Evolutionary conservation across 192 early-diverging fungal genomes (phyloP).

Genomic region (Coemansia sp.): DNA sequence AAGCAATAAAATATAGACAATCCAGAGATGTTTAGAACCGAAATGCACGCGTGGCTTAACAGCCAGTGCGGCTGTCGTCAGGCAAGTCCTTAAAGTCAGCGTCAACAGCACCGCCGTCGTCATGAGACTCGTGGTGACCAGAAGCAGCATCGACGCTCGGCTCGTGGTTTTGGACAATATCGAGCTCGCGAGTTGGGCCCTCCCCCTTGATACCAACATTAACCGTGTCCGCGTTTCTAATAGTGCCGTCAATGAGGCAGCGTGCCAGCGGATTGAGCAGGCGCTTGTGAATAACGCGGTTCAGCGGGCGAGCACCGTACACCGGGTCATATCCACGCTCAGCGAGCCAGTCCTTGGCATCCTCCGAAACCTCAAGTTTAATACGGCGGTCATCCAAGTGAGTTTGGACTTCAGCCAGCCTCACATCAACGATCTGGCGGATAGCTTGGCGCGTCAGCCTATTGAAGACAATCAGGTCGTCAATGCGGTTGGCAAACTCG

Average conservation of each 20-base stretch:
- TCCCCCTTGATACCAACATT: slow-evolving; percentile 48
- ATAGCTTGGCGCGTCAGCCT: slow-evolving; percentile 68
- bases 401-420: slow-evolving; percentile 65
- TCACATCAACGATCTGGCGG: slow-evolving; percentile 75
- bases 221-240: slow-evolving; percentile 60
- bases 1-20: not conserved
- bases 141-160: slow-evolving; percentile 12
- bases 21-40: not conserved
- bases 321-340: slow-evolving; percentile 68
- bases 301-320: slow-evolving; percentile 73
- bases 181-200: slow-evolving; percentile 22
- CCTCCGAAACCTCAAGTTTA: slow-evolving; percentile 58
- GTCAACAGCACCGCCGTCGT: slow-evolving; percentile 19
- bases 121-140: not conserved
- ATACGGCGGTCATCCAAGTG: slow-evolving; percentile 64
- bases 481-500: slow-evolving; percentile 81
- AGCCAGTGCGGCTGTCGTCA: not conserved
- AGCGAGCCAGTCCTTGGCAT: slow-evolving; percentile 65
- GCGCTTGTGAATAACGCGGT: slow-evolving; percentile 66
- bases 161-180: slow-evolving; percentile 33
- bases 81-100: slow-evolving; percentile 41
- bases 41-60: not conserved
- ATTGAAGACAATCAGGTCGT: slow-evolving; percentile 83
- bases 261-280: slow-evolving; percentile 60
- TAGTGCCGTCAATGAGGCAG: slow-evolving; percentile 67